Base-by-base conservation (phyloP, 2,329 filamentous ascomycete species). In the Microdochium nivale region DNA sequence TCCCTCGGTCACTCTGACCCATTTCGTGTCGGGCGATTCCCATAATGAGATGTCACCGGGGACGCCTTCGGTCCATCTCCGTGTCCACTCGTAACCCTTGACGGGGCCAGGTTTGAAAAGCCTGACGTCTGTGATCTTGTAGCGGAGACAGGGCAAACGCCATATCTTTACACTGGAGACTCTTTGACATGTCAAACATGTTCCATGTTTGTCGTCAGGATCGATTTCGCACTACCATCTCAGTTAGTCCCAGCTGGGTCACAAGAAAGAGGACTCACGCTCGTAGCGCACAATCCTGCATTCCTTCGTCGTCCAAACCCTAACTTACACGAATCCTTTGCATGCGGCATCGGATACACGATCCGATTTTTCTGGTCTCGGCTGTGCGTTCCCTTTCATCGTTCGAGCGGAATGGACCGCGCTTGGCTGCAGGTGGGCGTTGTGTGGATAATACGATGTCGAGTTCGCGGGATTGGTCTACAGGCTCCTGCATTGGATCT, bases 301-400 rank as follows among this genome's bases (percentile, higher is more conserved):
- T 30, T 48, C 25, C 10, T 21, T 3, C 21, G 27, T 11, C 7
- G 33, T 16, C 11, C 13, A 19, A 16, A 16, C 3, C 19, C 3
- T 5, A 7, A 68, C 78, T 72, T 64, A 83, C 80, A 48, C 80
- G 73, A 58, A 83, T 82, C 44, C 79, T 73, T 56, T 83, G 80
- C 77, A 83, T 81, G 49, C 78, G 72, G 55, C 80, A 84, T 46
- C 80, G 71, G 53, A 83, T 76, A 58, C 80, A 84, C 21, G 77
- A 80, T 9, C 79, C 79, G 19, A 79, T 76, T 51, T 75, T 77
- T 53, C 80, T 71, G 2, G 79, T 83, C 52, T 75, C 69, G 0
- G 80, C 80, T 1, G 80, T 83, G 56, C 75, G 69, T 54, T 78
- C 70, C 24, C 79, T 73, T 27, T 75, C 68, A 10, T 65, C 66